Evolutionary conservation across 345 rosid genomes (phyloP).

Genomic region (Hibiscus trionum): DNA sequence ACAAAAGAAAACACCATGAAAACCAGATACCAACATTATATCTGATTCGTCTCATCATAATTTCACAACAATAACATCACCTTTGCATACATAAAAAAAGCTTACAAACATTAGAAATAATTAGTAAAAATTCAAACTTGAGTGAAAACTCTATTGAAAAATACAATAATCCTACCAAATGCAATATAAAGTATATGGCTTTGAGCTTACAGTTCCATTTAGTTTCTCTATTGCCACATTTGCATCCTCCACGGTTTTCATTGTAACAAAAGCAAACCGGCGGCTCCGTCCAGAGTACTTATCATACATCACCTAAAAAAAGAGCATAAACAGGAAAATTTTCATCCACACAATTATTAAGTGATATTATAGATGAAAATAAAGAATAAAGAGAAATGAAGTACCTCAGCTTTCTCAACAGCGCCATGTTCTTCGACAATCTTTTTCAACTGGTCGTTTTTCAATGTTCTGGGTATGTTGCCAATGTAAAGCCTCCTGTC

Average conservation of each 20-base stretch:
- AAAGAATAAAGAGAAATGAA: background rate
- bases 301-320: constrained; percentile 67
- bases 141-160: too few relatives aligned
- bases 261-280: constrained; percentile 75
- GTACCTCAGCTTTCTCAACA: constrained; percentile 73
- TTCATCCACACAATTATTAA: background rate
- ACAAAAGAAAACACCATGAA: constrained; percentile 3
- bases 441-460: constrained; percentile 46
- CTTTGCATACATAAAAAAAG: too few relatives aligned
- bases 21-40: background rate
- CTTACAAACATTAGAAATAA: too few relatives aligned
- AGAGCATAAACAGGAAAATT: background rate
- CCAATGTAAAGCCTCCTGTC: constrained; percentile 62
- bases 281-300: constrained; percentile 75
- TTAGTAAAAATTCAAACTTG: too few relatives aligned
- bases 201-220: constrained; percentile 58
- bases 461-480: constrained; percentile 65
- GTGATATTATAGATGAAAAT: background rate
- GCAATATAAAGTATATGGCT: background rate
- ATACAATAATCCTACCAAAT: too few relatives aligned
- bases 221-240: constrained; percentile 69
- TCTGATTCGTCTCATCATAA: background rate
- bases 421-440: constrained; percentile 75
- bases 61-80: background rate
- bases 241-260: constrained; percentile 84